Evolutionary conservation across 805 yeast species (phyloP), one percentile per base, ranked within the genome.

Genomic region (Candida stauntonica): DNA sequence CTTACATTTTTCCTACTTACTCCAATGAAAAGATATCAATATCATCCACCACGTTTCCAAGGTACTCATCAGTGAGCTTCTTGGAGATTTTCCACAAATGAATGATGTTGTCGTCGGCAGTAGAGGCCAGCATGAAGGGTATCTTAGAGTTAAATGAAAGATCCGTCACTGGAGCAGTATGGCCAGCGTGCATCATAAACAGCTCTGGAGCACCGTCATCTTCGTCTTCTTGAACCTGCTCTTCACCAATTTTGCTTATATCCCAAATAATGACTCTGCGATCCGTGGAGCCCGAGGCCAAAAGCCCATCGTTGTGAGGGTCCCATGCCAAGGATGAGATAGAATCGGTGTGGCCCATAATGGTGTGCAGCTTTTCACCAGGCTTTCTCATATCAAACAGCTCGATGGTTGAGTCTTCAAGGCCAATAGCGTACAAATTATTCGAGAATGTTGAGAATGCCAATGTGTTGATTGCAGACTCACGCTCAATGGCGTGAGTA

Each of bases 131-230:
- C 27, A 85, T 72, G 89, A 91, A 85, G n/a, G 85, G 85, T 41
- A 78, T 70, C 28, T 57, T 55, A 5, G 80, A 78, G 54, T 79
- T 81, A 70, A 86, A 79, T 24, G 79, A 72, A 48, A 85, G 67
- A 57, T 85, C 95, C 30, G 80, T 78, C 14, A 85, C 80, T 5
- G 81, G 70, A 14, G 86, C 81, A 15, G 88, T 80, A 55, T 87
- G 95, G 16, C 96, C 96, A 27, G 94, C 95, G 57, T 87, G 96
- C 81, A 87, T 83, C 88, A 86, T 83, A 51, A 86, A 67, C 26
- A 87, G 62, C 58, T 87, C 96, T 5, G 95, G 91, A 19, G 83
- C 83, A 28, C 95, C 96, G 53, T 87, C 96, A 47, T 84, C 95
- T 21, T 87, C 84, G 55, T 87, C 96, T 49, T 86, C 96, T 48